Conservation (phyloP, 1,284 basidiomycete genomes). For the Psilocybe mexicana region DNA sequence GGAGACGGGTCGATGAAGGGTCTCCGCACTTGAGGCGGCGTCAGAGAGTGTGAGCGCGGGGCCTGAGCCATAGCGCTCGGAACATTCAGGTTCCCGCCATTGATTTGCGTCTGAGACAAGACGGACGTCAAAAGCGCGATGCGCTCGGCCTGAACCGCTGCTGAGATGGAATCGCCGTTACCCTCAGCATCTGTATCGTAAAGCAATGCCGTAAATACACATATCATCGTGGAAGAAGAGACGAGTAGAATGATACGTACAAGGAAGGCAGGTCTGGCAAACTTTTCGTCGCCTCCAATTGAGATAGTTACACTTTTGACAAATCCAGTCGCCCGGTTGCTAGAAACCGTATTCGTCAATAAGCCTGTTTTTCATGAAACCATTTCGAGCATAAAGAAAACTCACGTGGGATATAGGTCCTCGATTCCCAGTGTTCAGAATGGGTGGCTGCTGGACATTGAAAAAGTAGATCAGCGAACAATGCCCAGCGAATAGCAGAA, state of each 20-base stretch:
- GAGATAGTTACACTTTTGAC: constrained; percentile 79
- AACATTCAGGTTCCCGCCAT: constrained; percentile 16
- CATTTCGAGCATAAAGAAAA: constrained; percentile 10
- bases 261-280: constrained; percentile 86
- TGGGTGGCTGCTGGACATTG: constrained; percentile 68
- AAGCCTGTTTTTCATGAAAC: background rate
- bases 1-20: constrained; percentile 36
- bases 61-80: constrained; percentile 25
- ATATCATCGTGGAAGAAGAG: constrained; percentile 10
- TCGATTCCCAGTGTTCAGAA: constrained; percentile 86
- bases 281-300: constrained; percentile 87
- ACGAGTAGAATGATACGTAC: constrained; percentile 41
- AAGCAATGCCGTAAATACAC: background rate
- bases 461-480: constrained; percentile 2
- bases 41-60: constrained; percentile 44
- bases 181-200: constrained; percentile 70
- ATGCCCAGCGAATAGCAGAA: constrained; percentile 3
- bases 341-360: constrained; percentile 27
- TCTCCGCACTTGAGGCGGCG: constrained; percentile 43
- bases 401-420: constrained; percentile 72
- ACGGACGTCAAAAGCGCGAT: constrained; percentile 73
- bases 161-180: constrained; percentile 80
- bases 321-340: constrained; percentile 92
- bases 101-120: constrained; percentile 52
- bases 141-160: constrained; percentile 79